A percentile compares a stretch with the other conserved stretches of the same genome.
Conservation (phyloP, 2,329 filamentous ascomycete genomes). For the Penicillium sp. region DNA sequence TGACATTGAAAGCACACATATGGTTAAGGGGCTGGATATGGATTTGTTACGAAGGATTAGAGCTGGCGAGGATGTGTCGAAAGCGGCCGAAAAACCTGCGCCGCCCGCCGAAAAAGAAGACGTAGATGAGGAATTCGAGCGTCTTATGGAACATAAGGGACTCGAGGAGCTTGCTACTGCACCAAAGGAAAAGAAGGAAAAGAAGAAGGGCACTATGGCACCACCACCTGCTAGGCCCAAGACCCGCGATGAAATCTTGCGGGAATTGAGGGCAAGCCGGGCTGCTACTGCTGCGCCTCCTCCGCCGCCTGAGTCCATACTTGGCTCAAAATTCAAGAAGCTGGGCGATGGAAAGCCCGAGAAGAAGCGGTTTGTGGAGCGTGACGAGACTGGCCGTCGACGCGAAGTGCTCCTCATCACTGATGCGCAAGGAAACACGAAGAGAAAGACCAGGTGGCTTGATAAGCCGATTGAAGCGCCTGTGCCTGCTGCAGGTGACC, state of each 20-base stretch:
- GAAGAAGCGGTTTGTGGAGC: conserved; percentile 54
- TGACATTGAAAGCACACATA: conserved; percentile 73
- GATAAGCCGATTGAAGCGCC: conserved; percentile 35
- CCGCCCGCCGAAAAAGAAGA: conserved; percentile 39
- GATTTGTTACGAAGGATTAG: conserved; percentile 57
- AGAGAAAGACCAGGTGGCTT: conserved; percentile 59
- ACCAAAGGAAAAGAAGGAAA: conserved; percentile 41
- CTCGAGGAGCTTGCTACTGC: conserved; percentile 30
- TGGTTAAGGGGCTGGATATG: conserved; percentile 90
- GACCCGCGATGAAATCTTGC: conserved; percentile 59
- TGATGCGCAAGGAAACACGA: conserved; percentile 60
- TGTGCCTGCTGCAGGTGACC: conserved; percentile 13
- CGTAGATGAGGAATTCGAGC: conserved; percentile 62
- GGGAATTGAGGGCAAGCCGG: conserved; percentile 56
- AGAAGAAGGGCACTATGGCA: conserved; percentile 52
- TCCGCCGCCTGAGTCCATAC: conserved; percentile 46
- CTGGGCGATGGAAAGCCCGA: conserved; percentile 48
- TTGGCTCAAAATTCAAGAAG: conserved; percentile 58
- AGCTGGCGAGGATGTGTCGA: conserved; percentile 55
- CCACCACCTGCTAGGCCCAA: conserved; percentile 48
- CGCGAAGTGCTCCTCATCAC: conserved; percentile 60
- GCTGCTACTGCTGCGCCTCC: conserved; percentile 41
- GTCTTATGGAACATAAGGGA: conserved; percentile 40
- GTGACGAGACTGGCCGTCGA: conserved; percentile 51
- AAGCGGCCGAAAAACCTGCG: conserved; percentile 26